phyloP scores from a whole-genome alignment of 2,329 filamentous ascomycete genomes.

The Lasiodiplodia sp. region DNA sequence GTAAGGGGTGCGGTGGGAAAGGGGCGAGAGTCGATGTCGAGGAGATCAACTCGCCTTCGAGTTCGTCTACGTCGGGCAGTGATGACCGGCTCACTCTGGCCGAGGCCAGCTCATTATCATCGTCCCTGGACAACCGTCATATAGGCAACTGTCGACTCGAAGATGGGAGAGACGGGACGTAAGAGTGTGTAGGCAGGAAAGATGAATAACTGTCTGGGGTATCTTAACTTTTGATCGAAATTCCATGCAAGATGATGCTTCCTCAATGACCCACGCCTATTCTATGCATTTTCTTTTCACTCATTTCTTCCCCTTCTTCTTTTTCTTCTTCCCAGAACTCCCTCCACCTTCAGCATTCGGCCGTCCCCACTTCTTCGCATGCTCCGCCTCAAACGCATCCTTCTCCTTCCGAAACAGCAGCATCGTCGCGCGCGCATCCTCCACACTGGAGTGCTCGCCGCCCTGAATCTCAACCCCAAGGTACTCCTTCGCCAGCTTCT shows the following conservation, averaged over 20 bases:
- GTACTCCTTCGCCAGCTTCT: slow-evolving; percentile 63
- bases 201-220: slow-evolving; percentile 22
- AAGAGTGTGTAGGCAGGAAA: not conserved
- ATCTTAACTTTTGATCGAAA: slow-evolving; percentile 20
- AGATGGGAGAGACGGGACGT: not conserved
- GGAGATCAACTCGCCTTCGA: not conserved
- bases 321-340: slow-evolving; percentile 40
- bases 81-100: not conserved
- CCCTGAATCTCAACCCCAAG: slow-evolving; percentile 67
- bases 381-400: slow-evolving; percentile 82
- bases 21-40: not conserved
- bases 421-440: slow-evolving; percentile 91
- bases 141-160: not conserved
- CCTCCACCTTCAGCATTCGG: slow-evolving; percentile 34
- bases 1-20: not conserved
- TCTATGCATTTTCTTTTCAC: not conserved
- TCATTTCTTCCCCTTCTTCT: slow-evolving; percentile 48
- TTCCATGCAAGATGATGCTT: not conserved
- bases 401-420: slow-evolving; percentile 85
- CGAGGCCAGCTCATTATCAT: not conserved
- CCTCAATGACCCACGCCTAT: not conserved
- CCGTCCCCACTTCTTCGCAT: slow-evolving; percentile 66
- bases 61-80: not conserved
- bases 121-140: not conserved
- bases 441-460: slow-evolving; percentile 67